phyloP scores from a whole-genome alignment of 1,284 basidiomycete genomes.

The Ustilago bromivora region DNA sequence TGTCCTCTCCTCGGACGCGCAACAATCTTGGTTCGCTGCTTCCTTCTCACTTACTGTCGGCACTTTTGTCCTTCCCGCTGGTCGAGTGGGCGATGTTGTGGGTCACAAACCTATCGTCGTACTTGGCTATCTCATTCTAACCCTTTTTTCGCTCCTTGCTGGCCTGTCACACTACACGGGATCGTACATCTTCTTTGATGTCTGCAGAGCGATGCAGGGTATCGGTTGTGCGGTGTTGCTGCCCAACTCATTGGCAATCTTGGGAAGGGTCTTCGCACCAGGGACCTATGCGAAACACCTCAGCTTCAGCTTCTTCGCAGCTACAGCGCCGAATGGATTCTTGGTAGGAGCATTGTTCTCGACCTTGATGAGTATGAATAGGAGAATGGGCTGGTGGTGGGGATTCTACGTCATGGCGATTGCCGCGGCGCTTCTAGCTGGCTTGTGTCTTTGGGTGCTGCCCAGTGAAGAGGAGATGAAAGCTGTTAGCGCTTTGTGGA shows the following conservation, averaged over 20 bases:
- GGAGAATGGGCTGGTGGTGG: conserved; percentile 45
- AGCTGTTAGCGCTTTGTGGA: conserved; percentile 34
- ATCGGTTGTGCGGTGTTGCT: conserved; percentile 53
- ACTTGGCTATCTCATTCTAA: conserved; percentile 45
- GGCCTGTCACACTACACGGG: conserved; percentile 49
- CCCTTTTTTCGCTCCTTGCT: conserved; percentile 43
- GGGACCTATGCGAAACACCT: conserved; percentile 47
- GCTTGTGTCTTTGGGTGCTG: conserved; percentile 27
- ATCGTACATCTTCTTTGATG: conserved; percentile 56
- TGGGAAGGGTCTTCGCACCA: conserved; percentile 48
- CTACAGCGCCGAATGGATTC: conserved; percentile 58
- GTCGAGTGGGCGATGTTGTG: conserved; percentile 53
- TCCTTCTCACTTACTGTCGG: conserved; percentile 57
- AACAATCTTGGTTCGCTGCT: conserved; percentile 57
- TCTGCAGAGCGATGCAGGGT: conserved; percentile 58
- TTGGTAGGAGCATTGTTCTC: conserved; percentile 53
- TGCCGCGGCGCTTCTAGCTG: conserved; percentile 26
- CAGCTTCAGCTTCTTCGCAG: conserved; percentile 52
- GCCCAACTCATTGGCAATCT: conserved; percentile 56
- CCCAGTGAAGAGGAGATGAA: conserved; percentile 47
- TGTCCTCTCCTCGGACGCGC: conserved; percentile 25
- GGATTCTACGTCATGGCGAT: conserved; percentile 57
- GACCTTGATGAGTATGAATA: conserved; percentile 33
- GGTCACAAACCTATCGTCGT: conserved; percentile 53
- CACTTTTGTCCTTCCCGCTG: conserved; percentile 59